Base-by-base conservation (phyloP, 306 rosid genomes). In the Hippophae tibetana region DNA sequence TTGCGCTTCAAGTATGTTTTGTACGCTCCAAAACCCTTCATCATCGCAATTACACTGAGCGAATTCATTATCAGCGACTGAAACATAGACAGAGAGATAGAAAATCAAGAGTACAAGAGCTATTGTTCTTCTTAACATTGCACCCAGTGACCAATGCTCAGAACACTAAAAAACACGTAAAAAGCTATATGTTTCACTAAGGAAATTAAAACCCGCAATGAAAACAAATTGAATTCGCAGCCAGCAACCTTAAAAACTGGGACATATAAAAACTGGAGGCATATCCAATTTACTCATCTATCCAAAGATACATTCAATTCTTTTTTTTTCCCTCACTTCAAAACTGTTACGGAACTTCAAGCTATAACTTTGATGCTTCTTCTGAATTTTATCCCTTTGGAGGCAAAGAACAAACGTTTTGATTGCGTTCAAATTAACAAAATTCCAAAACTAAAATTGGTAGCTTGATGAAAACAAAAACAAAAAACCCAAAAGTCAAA, bases 1-100 rank as follows among this genome's bases (percentile, higher is more conserved):
- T 18, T 76, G 80, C 13, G 70, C 66, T 69, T 76, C 80, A 7
- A 76, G 31, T 46, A 76, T 76, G 47, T 47, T 69, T 27, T 66
- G 58, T 42, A 72, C 42, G 58, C 76, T 62, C 80, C 80, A 80
- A 60, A 69, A 5, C 56, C 86, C 86, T 45, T 73, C 92, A 11
- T 82, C 92, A 3, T 76, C 89, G 47, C 89, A 85, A 25, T 71
- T 68, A 56, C 89, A 85, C 11, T 59, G 43, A 8, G 63, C 73
- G 55, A 62, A 78, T 38, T 72, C 93, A 71, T 44, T 58, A 53
- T 63, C 80, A 38, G 2, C 27, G 54, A 79, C 86, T 43, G 63
- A 60, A 43, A 65, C 82, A 58, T 43, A 74, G n/a, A 64, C 8
- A 64, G 13, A 14, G 58, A 75, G 54, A 58, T 13, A 61, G 44